Evolutionary conservation across 139 green algal species (phyloP).

Genomic region (Chlamydomonas schloesseri): DNA sequence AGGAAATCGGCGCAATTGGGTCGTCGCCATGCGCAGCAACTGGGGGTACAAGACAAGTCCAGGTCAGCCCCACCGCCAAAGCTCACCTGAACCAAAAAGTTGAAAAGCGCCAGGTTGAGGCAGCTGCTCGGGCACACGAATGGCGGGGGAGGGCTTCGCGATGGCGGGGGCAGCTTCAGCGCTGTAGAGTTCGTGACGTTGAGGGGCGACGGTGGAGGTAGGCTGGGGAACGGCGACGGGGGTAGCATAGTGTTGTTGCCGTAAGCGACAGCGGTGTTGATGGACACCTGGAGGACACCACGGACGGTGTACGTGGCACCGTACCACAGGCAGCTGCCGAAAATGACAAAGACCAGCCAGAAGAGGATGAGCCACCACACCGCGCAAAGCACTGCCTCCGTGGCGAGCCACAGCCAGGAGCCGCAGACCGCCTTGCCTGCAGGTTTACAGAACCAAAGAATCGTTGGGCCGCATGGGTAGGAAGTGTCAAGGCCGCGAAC

Average conservation of each 20-base stretch:
- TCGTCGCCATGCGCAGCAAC: too few relatives aligned
- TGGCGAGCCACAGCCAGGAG: constrained; percentile 48
- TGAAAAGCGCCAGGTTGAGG: constrained; percentile 40
- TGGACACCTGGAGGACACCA: not conserved
- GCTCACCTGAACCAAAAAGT: constrained; percentile 32
- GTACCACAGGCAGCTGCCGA: constrained; percentile 54
- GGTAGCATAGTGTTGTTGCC: too few relatives aligned
- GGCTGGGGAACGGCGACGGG: too few relatives aligned
- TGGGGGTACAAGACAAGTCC: too few relatives aligned
- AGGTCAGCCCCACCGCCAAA: too few relatives aligned
- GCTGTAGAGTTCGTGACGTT: not conserved
- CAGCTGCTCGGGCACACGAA: constrained; percentile 3
- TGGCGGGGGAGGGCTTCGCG: not conserved
- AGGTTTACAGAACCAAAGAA: not conserved
- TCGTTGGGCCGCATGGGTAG: too few relatives aligned
- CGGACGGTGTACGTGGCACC: constrained; percentile 38
- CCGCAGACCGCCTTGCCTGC: constrained; percentile 48
- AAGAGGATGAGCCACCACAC: constrained; percentile 51
- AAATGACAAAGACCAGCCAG: constrained; percentile 54
- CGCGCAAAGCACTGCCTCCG: constrained; percentile 17
- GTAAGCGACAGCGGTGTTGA: not conserved
- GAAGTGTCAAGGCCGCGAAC: too few relatives aligned
- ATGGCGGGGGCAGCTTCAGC: not conserved
- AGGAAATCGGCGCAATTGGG: not conserved
- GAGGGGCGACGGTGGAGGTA: not conserved